Conservation (phyloP, 2,329 filamentous ascomycete species). For the Macroventuria anomochaeta region DNA sequence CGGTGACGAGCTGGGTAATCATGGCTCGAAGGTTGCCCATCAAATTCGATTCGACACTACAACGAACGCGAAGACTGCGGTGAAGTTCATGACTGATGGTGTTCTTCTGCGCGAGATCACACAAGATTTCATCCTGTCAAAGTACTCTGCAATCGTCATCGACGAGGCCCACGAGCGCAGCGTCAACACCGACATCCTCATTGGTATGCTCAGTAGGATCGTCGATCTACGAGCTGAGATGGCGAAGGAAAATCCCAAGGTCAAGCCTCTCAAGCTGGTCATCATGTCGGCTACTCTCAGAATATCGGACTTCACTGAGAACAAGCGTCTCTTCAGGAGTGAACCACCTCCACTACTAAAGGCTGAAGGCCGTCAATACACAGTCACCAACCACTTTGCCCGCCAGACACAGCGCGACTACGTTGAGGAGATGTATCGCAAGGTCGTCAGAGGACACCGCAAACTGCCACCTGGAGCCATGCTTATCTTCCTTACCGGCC, state of each 20-base stretch:
- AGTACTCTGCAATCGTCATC: slow-evolving; percentile 93
- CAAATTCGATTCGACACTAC: slow-evolving; percentile 93
- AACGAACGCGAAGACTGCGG: slow-evolving; percentile 77
- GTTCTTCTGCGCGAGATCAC: slow-evolving; percentile 90
- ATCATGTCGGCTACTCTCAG: slow-evolving; percentile 98
- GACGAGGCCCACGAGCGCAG: slow-evolving; percentile 98
- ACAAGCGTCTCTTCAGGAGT: slow-evolving; percentile 76
- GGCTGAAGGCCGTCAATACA: slow-evolving; percentile 89
- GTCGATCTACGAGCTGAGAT: slow-evolving; percentile 82
- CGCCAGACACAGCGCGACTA: slow-evolving; percentile 85
- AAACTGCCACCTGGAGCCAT: slow-evolving; percentile 91
- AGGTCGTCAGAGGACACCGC: slow-evolving; percentile 84
- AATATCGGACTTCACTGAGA: slow-evolving; percentile 88
- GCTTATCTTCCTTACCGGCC: slow-evolving; percentile 91
- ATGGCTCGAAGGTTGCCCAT: slow-evolving; percentile 81
- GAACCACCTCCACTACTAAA: slow-evolving; percentile 81
- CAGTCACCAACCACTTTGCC: slow-evolving; percentile 88
- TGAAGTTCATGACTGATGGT: slow-evolving; percentile 99
- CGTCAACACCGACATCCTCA: slow-evolving; percentile 97
- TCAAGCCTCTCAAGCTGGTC: slow-evolving; percentile 81
- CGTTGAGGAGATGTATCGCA: slow-evolving; percentile 85
- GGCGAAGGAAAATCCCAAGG: slow-evolving; percentile 71
- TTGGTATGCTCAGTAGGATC: slow-evolving; percentile 94
- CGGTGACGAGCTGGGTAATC: slow-evolving; percentile 79
- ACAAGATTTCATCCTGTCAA: slow-evolving; percentile 83